Conservation (phyloP, 2,329 filamentous ascomycete species). For the Aspergillus japonicus region DNA sequence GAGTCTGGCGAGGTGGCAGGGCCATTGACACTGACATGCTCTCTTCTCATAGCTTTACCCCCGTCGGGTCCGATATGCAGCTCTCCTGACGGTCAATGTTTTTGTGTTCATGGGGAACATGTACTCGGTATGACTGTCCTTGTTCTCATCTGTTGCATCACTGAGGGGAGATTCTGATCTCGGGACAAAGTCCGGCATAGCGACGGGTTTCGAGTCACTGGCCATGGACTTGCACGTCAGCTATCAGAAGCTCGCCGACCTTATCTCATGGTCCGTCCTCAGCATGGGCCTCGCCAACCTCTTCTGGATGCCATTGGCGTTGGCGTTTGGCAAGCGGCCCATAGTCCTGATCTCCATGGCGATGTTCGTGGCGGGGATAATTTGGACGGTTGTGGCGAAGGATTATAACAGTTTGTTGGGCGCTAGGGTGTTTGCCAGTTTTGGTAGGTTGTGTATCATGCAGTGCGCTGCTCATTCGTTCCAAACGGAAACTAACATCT, state of each 20-base stretch:
- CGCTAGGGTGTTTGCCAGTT: slow-evolving; percentile 34
- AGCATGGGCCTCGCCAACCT: slow-evolving; percentile 31
- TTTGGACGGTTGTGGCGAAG: slow-evolving; percentile 35
- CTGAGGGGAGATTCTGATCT: neutral
- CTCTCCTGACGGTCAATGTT: slow-evolving; percentile 28
- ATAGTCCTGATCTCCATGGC: slow-evolving; percentile 32
- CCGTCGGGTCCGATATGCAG: slow-evolving; percentile 24
- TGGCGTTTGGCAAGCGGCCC: slow-evolving; percentile 41
- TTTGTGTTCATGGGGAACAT: slow-evolving; percentile 32
- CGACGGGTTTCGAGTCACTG: slow-evolving; percentile 25
- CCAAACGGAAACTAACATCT: neutral
- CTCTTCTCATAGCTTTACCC: slow-evolving; percentile 19
- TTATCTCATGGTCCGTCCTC: slow-evolving; percentile 27
- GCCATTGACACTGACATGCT: neutral
- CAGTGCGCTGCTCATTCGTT: neutral
- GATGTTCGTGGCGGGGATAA: slow-evolving; percentile 30
- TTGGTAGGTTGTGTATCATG: slow-evolving; percentile 17
- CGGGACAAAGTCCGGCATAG: slow-evolving; percentile 21
- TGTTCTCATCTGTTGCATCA: neutral
- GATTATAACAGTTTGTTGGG: slow-evolving; percentile 33
- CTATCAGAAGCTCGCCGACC: slow-evolving; percentile 18
- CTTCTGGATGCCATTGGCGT: slow-evolving; percentile 37
- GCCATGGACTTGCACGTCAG: slow-evolving; percentile 21
- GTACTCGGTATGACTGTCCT: slow-evolving; percentile 22
- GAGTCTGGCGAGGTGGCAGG: too few species aligned